Evolutionary conservation across 75 land plant species (phyloP), one percentile per base, ranked within the genome.

Genomic region (Cryptomeria japonica): DNA sequence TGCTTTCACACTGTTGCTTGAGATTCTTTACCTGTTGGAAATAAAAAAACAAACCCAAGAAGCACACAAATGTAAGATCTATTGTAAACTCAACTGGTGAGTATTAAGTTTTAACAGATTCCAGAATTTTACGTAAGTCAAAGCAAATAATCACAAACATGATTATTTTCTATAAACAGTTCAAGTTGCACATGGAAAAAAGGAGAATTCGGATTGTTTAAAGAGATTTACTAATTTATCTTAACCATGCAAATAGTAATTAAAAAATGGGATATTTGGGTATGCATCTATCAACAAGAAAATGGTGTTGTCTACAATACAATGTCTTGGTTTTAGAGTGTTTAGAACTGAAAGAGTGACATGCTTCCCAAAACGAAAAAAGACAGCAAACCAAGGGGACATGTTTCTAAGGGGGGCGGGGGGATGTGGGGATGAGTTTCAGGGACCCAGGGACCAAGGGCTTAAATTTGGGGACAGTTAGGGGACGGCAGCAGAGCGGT

Each of bases 1-100:
- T 86, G 13, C 37, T 73, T 76, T 93, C 86, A 87, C 90, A 90
- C 72, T 88, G 75, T 46, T 86, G 55, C 53, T 37, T 84, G 42
- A 94, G 89, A 25, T 78, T 87, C 32, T 86, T 85, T 25, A 86
- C 90, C 95, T 94, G 16, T 85, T 79, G 75, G 16, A 46, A n/a
- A n/a, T n/a, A n/a, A 31, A 80, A 87, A 78, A 47, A 39, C 32
- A 38, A 36, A 86, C 42, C 36, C 89, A 53, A 51, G 38, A 37
- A 85, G 70, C 56, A 55, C 11, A 83, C 3, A 41, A 83, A n/a
- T 14, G 53, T 49, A 56, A 55, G 86, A 5, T 85, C 10, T 46
- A 49, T n/a, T 13, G n/a, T n/a, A 82, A 42, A 82, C 32, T 42
- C 14, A 12, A 82, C 46, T n/a, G 32, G 31, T 46, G n/a, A 28